Evolutionary conservation across 2,329 filamentous ascomycete genomes (phyloP).

Genomic region (Ceratocystis diversiconidia): DNA sequence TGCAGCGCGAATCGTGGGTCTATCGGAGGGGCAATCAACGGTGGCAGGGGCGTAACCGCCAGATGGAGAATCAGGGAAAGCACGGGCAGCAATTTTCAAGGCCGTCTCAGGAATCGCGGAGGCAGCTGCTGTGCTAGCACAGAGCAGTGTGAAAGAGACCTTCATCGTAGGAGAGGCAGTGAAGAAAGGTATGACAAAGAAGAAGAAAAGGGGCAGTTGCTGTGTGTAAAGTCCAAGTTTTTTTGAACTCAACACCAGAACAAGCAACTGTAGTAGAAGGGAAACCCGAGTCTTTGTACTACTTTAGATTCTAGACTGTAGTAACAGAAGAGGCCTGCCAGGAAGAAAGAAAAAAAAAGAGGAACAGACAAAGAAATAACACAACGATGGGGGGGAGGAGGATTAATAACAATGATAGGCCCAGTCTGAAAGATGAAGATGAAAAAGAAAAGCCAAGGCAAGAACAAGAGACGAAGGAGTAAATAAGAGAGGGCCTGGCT

Average conservation of each 20-base stretch:
- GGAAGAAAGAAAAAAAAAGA: neutral
- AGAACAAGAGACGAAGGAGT: neutral
- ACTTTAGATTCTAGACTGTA: neutral
- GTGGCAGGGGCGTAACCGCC: constrained; percentile 57
- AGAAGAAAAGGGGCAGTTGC: neutral
- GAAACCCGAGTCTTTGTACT: neutral
- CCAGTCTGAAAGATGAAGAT: neutral
- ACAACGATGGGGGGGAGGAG: neutral
- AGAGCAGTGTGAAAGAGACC: constrained; percentile 8
- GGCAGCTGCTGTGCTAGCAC: constrained; percentile 13
- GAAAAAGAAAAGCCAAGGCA: neutral
- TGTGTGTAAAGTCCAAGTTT: too few species aligned
- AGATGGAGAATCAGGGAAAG: constrained; percentile 27
- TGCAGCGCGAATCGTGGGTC: constrained; percentile 55
- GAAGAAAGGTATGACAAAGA: neutral
- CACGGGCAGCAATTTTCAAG: constrained; percentile 20
- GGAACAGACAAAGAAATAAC: too few species aligned
- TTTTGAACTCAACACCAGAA: neutral
- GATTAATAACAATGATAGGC: neutral
- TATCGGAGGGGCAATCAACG: constrained; percentile 54
- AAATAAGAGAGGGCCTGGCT: neutral
- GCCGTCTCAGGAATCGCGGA: neutral
- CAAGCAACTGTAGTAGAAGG: neutral
- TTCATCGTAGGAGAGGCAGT: constrained; percentile 6
- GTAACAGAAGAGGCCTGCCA: neutral